Evolutionary conservation across 495 filamentous ascomycete genomes (phyloP).

Genomic region (Choiromyces venosus): DNA sequence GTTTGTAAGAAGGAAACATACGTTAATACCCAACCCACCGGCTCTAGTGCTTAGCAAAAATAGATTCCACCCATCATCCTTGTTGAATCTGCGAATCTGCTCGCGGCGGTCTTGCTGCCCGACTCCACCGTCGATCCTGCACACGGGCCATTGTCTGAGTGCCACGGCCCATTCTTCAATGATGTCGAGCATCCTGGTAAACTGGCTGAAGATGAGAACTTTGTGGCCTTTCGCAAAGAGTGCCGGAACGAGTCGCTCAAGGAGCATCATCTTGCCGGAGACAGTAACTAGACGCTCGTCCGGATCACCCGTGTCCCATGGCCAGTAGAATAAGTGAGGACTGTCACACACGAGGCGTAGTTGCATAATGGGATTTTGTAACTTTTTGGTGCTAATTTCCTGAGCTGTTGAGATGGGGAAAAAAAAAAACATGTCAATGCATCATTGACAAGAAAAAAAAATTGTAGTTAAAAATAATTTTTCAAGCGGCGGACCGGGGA

Average conservation of each 20-base stretch:
- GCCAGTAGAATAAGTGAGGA: conserved; percentile 95
- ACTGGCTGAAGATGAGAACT: conserved; percentile 93
- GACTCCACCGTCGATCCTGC: conserved; percentile 88
- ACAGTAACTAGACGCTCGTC: conserved; percentile 77
- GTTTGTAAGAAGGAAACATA: not conserved
- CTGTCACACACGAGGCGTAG: conserved; percentile 86
- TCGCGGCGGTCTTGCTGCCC: conserved; percentile 70
- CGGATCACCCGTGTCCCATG: conserved; percentile 53
- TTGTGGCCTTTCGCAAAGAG: conserved; percentile 76
- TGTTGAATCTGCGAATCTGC: conserved; percentile 85
- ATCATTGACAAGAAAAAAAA: conserved; percentile 20
- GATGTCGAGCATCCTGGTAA: conserved; percentile 88
- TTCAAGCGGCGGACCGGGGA: conserved; percentile 17
- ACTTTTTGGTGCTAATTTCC: conserved; percentile 83
- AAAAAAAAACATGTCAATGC: not conserved
- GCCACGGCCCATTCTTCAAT: conserved; percentile 74
- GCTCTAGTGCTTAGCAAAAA: conserved; percentile 88
- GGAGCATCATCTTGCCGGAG: conserved; percentile 90
- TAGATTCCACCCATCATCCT: conserved; percentile 59
- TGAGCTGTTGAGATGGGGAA: conserved; percentile 56
- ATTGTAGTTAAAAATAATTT: not conserved
- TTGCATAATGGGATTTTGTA: conserved; percentile 92
- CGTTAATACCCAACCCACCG: conserved; percentile 91
- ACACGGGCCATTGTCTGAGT: conserved; percentile 69
- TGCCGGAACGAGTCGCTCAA: conserved; percentile 75